Conservation (phyloP, 2,329 filamentous ascomycete species). For the Plectosphaerella plurivora region DNA sequence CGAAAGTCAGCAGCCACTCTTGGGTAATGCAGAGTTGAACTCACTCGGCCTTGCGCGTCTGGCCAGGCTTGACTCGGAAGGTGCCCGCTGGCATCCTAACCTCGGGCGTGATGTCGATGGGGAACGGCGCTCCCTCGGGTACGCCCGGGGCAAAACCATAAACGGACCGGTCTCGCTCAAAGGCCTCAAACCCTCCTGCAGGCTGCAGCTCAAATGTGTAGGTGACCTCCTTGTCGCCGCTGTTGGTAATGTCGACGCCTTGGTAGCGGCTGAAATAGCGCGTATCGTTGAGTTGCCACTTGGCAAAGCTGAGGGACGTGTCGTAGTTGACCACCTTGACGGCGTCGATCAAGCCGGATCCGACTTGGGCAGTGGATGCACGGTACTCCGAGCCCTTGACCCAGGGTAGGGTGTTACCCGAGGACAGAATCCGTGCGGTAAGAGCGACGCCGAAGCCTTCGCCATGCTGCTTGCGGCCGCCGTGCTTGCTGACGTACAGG, state of each 20-base stretch:
- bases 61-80: constrained; percentile 17
- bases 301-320: constrained; percentile 28
- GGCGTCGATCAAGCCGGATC: constrained; percentile 35
- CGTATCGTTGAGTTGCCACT: constrained; percentile 38
- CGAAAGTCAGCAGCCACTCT: background rate
- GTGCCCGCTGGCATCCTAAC: constrained; percentile 3
- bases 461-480: constrained; percentile 18
- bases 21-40: background rate
- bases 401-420: constrained; percentile 22
- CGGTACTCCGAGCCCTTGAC: constrained; percentile 5
- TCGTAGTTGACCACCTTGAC: constrained; percentile 31
- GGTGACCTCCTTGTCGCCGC: constrained; percentile 23
- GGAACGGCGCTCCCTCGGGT: background rate
- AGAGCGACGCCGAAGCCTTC: constrained; percentile 17
- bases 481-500: constrained; percentile 22
- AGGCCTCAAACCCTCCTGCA: constrained; percentile 29
- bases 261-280: constrained; percentile 25
- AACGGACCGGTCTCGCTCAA: background rate
- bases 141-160: background rate
- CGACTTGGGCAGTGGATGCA: constrained; percentile 30
- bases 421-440: constrained; percentile 24
- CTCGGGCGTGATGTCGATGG: constrained; percentile 3
- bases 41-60: constrained; percentile 8
- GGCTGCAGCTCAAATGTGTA: constrained; percentile 24
- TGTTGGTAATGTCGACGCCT: constrained; percentile 27